A percentile compares a stretch with the other conserved stretches of the same genome.
These are phyloP conservation scores for Penicillium fimorum DNA, from an alignment of 495 filamentous ascomycete genomes.

Conservation along the genomic window DNA sequence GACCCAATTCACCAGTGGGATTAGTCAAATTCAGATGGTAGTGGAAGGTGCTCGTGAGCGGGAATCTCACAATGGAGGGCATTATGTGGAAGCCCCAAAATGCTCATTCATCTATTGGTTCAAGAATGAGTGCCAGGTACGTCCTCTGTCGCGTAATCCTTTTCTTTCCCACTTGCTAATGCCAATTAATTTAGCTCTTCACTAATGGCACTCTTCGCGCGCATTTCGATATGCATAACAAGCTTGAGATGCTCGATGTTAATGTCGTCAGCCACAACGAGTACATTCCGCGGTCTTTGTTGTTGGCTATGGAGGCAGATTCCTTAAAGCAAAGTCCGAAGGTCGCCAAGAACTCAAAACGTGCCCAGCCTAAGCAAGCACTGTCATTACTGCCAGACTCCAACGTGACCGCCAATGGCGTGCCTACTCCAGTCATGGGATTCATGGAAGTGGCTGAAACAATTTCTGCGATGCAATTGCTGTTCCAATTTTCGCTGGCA, in stretches of 20 bases:
- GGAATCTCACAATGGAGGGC: slow-evolving; percentile 56
- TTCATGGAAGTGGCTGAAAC: slow-evolving; percentile 77
- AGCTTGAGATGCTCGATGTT: slow-evolving; percentile 71
- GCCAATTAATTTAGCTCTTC: slow-evolving; percentile 52
- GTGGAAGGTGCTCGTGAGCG: slow-evolving; percentile 58
- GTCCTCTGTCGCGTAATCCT: slow-evolving; percentile 16
- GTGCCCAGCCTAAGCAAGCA: slow-evolving; percentile 55
- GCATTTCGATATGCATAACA: slow-evolving; percentile 66
- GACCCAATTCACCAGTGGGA: slow-evolving; percentile 79
- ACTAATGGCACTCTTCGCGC: slow-evolving; percentile 60
- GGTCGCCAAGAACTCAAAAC: slow-evolving; percentile 57
- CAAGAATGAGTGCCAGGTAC: slow-evolving; percentile 65
- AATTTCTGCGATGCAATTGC: slow-evolving; percentile 68
- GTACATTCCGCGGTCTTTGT: slow-evolving; percentile 58
- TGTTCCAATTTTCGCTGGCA: slow-evolving; percentile 60
- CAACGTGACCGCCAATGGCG: slow-evolving; percentile 60
- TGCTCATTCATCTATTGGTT: slow-evolving; percentile 74
- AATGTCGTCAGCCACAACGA: slow-evolving; percentile 62
- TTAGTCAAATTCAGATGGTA: slow-evolving; percentile 74
- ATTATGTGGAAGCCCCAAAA: slow-evolving; percentile 60
- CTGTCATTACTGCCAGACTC: slow-evolving; percentile 60
- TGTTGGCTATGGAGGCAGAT: slow-evolving; percentile 49
- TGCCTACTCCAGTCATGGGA: slow-evolving; percentile 55
- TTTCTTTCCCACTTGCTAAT: neutral
- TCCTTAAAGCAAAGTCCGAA: slow-evolving; percentile 71